These are phyloP conservation scores for Aspergillus cejpii DNA, from an alignment of 2,329 filamentous ascomycete species.

Conservation along the genomic window DNA sequence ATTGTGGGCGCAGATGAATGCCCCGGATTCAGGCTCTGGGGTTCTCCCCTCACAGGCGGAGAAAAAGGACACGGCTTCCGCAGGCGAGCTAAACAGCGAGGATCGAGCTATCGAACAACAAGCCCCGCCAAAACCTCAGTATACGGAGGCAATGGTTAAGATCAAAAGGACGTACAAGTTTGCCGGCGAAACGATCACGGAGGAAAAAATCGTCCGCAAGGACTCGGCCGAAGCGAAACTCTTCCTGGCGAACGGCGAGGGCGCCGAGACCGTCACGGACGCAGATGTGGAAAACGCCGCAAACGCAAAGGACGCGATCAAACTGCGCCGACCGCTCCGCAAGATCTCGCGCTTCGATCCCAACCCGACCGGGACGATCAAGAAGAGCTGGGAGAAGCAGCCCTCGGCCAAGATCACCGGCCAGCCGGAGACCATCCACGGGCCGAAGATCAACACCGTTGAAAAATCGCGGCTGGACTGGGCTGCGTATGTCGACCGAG, in stretches of 20 bases:
- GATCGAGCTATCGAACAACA: slow-evolving; percentile 14
- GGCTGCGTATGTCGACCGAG: slow-evolving; percentile 57
- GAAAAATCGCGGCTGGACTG: slow-evolving; percentile 61
- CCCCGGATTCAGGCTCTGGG: slow-evolving; percentile 20
- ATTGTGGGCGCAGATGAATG: slow-evolving; percentile 50
- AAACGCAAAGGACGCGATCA: slow-evolving; percentile 15
- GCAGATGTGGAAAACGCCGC: slow-evolving; percentile 20
- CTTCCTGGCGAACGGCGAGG: slow-evolving; percentile 43
- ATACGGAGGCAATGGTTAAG: slow-evolving; percentile 44
- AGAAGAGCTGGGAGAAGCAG: slow-evolving; percentile 42
- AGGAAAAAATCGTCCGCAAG: slow-evolving; percentile 49
- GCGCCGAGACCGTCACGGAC: slow-evolving; percentile 29
- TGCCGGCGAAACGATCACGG: slow-evolving; percentile 50
- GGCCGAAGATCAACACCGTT: slow-evolving; percentile 59
- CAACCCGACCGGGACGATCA: slow-evolving; percentile 39
- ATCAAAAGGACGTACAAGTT: slow-evolving; percentile 54
- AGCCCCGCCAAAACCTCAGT: slow-evolving; percentile 8
- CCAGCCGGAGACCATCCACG: slow-evolving; percentile 33
- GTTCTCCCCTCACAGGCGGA: slow-evolving; percentile 10
- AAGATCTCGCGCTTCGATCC: slow-evolving; percentile 44
- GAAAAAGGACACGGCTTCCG: slow-evolving; percentile 12
- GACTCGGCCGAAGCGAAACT: slow-evolving; percentile 51
- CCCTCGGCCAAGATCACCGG: slow-evolving; percentile 19
- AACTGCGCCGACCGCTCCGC: slow-evolving; percentile 37
- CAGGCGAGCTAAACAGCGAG: slow-evolving; percentile 11